Conservation (phyloP, 139 green algal species). For the Helicosporidium sp. region DNA sequence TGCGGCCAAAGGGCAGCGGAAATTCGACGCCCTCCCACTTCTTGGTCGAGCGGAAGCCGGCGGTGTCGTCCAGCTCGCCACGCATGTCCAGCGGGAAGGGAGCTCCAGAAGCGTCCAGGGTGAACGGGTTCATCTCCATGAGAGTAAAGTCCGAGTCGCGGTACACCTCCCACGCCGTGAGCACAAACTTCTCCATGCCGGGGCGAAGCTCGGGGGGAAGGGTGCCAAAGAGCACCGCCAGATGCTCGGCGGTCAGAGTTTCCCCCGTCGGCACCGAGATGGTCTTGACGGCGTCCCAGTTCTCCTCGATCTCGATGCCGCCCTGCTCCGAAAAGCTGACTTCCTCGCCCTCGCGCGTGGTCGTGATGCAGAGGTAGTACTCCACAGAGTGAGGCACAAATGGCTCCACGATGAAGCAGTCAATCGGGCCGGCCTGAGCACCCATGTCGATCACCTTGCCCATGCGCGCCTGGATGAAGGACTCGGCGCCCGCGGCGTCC, state of each 20-base stretch:
- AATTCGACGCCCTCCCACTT: conserved; percentile 61
- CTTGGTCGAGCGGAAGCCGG: conserved; percentile 41
- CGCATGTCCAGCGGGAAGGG: conserved; percentile 53
- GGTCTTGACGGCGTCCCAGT: conserved; percentile 71
- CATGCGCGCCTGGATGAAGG: conserved; percentile 54
- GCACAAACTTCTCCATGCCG: conserved; percentile 50
- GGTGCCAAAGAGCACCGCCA: conserved; percentile 46
- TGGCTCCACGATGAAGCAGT: conserved; percentile 79
- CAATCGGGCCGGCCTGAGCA: conserved; percentile 38
- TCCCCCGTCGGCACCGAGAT: conserved; percentile 27
- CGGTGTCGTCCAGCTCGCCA: conserved; percentile 81
- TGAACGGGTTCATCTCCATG: conserved; percentile 92
- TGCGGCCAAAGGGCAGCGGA: conserved; percentile 71
- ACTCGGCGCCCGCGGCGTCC: conserved; percentile 27
- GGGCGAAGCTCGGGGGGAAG: conserved; percentile 46
- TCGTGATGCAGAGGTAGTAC: conserved; percentile 63
- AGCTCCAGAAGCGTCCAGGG: conserved; percentile 33
- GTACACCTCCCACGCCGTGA: conserved; percentile 9
- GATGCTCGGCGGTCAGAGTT: conserved; percentile 5
- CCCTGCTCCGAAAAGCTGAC: conserved; percentile 50
- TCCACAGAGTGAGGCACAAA: conserved; percentile 73
- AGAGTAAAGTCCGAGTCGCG: conserved; percentile 68
- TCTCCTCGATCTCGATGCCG: conserved; percentile 79
- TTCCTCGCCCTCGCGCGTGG: conserved; percentile 9
- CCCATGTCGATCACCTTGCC: conserved; percentile 33